Base-by-base conservation (phyloP, 169 alveolate genomes). In the Babesia ovata region DNA sequence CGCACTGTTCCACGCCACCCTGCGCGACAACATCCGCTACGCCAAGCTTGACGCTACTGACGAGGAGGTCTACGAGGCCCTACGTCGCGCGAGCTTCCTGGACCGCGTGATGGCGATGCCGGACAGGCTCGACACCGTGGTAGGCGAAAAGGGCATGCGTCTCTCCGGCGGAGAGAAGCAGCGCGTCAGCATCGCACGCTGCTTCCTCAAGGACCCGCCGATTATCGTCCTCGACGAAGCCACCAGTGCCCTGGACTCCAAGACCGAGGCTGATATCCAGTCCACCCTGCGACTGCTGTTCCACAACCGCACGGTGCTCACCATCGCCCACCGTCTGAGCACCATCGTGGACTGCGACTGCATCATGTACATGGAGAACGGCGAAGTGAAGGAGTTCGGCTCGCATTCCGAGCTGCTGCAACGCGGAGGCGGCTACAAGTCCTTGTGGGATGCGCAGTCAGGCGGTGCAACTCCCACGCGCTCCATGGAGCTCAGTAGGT, bases 131-230 rank as follows among this genome's bases (percentile, higher is more conserved):
- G 90, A 93, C 46, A 95, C 99, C 19, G 54, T 91, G 13, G 99
- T 98, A 22, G 99, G 99, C 12, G 99, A 97, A 82, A 90, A 98
- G 58, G 99, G 99, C 11, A 85, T 93, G 39, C 95, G 94, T 61
- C 92, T 98, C 7, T 93, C 98, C 53, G 99, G 99, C 45, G 99
- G 99, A 4, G 98, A 98, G 88, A 95, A 95, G 81, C 98, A 97
- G 91, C 95, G 85, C 44, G 96, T 96, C 36, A 98, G 98, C 73
- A 96, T 98, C 33, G 99, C 99, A 24, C 92, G 99, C 58, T 98
- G 99, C 16, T 82, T 98, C 70, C 70, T 97, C 42, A 95, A 96
- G 66, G 91, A 96, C 73, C 97, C 99, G 2, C 95, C 96, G 39
- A 96, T 98, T 24, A 92, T 97, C 69, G 83, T 96, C 16, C 93